phyloP scores from a whole-genome alignment of 257 asterid species.

The Fraxinus anomala region DNA sequence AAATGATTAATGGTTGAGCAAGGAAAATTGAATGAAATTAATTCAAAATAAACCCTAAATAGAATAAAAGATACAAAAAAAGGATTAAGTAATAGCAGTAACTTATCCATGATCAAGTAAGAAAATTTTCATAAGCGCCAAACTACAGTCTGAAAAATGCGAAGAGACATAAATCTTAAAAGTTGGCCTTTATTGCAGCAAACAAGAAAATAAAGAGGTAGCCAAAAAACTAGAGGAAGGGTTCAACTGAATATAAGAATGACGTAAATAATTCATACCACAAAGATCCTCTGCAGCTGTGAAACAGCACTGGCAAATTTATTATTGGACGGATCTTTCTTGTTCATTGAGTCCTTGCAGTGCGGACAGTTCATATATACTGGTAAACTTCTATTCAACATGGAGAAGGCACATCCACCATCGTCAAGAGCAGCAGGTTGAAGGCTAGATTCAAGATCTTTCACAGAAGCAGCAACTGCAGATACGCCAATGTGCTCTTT shows the following conservation, averaged over 20 bases:
- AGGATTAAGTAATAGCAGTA: background rate
- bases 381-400: conserved; percentile 70
- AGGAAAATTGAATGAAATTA: background rate
- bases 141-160: background rate
- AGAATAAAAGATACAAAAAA: background rate
- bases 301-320: conserved; percentile 81
- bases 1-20: background rate
- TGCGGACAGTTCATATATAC: conserved; percentile 92
- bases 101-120: conserved; percentile 10
- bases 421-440: conserved; percentile 49
- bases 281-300: conserved; percentile 91
- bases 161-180: background rate
- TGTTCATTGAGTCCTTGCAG: conserved; percentile 53
- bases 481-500: conserved; percentile 40
- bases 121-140: background rate
- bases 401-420: conserved; percentile 50
- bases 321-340: conserved; percentile 42
- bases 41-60: background rate
- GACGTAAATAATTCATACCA: conserved; percentile 49
- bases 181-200: background rate
- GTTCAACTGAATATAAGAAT: background rate
- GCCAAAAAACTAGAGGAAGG: background rate
- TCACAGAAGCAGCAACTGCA: conserved; percentile 32
- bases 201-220: background rate
- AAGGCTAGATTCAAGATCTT: conserved; percentile 49